A percentile compares a stretch with the other conserved stretches of the same genome.
These are phyloP conservation scores for Gaillardinia entomophila DNA, from an alignment of 805 yeast genomes.

Conservation along the genomic window DNA sequence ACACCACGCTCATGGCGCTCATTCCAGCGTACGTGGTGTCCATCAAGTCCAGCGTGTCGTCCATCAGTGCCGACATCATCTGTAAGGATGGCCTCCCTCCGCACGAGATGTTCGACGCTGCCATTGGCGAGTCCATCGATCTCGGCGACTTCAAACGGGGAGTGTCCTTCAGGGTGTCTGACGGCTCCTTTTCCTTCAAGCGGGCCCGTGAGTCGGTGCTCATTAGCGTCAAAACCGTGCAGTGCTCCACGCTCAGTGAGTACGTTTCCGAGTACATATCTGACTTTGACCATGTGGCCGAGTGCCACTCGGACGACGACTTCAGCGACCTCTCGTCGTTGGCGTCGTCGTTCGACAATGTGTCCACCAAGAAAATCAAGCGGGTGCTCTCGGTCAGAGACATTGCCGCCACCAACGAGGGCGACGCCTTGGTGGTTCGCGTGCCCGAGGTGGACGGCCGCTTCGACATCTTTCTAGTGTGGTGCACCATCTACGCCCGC, in stretches of 20 bases:
- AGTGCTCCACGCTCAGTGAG: constrained; percentile 34
- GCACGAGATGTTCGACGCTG: constrained; percentile 18
- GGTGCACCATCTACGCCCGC: constrained; percentile 37
- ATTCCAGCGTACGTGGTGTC: constrained; percentile 23
- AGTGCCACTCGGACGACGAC: constrained; percentile 9
- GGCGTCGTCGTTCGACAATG: constrained; percentile 12
- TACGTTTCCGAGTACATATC: constrained; percentile 26
- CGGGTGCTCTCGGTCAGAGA: constrained; percentile 25
- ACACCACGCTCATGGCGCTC: constrained; percentile 22
- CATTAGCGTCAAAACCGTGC: constrained; percentile 14
- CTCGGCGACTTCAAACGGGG: constrained; percentile 35
- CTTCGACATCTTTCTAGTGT: constrained; percentile 33
- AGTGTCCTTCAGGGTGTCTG: constrained; percentile 21
- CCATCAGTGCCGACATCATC: constrained; percentile 26
- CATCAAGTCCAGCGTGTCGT: constrained; percentile 19
- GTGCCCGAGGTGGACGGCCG: constrained; percentile 35
- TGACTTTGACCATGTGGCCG: constrained; percentile 26
- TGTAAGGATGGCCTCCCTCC: constrained; percentile 38
- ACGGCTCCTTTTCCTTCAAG: constrained; percentile 16
- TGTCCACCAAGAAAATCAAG: constrained; percentile 21
- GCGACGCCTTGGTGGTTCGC: constrained; percentile 20
- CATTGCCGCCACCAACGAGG: constrained; percentile 19
- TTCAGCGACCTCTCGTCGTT: constrained; percentile 31
- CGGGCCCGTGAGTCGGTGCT: constrained; percentile 14
- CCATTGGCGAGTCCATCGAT: constrained; percentile 20